Conservation (phyloP, 2,329 filamentous ascomycete genomes). For the Emericellopsis atlantica region DNA sequence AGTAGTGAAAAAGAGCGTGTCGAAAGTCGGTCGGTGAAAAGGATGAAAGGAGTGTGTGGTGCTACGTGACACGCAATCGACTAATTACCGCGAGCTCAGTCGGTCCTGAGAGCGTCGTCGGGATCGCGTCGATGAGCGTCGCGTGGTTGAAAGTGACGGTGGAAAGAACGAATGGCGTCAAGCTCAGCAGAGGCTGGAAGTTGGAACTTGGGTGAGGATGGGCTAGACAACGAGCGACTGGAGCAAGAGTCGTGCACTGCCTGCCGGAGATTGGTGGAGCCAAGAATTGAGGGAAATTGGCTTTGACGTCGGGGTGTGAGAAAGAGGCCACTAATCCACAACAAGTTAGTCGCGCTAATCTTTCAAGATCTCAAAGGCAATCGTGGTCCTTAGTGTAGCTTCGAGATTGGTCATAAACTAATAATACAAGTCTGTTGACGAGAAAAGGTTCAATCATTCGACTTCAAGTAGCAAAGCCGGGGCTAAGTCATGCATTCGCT, state of each 20-base stretch:
- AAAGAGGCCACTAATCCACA: not conserved
- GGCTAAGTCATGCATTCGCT: too few species aligned
- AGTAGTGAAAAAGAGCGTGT: not conserved
- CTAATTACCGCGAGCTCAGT: not conserved
- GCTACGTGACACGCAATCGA: too few species aligned
- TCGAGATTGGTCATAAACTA: not conserved
- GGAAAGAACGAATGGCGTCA: not conserved
- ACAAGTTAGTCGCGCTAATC: not conserved
- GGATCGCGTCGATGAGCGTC: not conserved
- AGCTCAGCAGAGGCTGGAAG: not conserved
- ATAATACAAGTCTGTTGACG: too few species aligned
- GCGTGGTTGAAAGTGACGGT: not conserved
- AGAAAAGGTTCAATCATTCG: too few species aligned
- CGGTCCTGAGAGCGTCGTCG: not conserved
- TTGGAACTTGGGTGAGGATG: not conserved
- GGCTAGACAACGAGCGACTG: not conserved
- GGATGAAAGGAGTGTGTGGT: too few species aligned
- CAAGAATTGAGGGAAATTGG: constrained; percentile 2
- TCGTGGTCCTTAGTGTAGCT: not conserved
- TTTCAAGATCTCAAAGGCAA: too few species aligned
- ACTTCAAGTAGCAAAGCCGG: too few species aligned
- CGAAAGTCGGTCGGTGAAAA: not conserved
- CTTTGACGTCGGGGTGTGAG: not conserved
- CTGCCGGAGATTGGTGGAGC: not conserved
- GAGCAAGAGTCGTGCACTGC: not conserved